Conservation (phyloP, 176 grass and related monocot genomes). For the Calamus simplicifolius region DNA sequence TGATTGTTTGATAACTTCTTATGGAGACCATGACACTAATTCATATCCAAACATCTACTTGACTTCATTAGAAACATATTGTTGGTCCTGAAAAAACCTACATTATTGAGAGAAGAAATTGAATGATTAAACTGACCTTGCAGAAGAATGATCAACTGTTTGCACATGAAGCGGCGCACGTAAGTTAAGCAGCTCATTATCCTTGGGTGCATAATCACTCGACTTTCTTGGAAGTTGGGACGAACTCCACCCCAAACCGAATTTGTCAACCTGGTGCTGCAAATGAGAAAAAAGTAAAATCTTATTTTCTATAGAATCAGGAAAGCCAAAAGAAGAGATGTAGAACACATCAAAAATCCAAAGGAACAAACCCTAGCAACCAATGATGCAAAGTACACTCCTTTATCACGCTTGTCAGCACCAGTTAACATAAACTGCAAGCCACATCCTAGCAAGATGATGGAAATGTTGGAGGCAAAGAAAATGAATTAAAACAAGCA, state of each 20-base stretch:
- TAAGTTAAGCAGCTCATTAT: constrained; percentile 20
- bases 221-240: constrained; percentile 17
- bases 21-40: no score
- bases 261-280: constrained; percentile 46
- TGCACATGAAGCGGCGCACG: constrained; percentile 26
- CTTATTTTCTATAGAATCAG: not conserved
- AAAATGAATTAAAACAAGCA: no score
- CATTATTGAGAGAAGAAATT: no score
- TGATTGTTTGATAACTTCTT: no score
- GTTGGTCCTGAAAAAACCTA: no score
- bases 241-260: constrained; percentile 17
- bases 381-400: constrained; percentile 70
- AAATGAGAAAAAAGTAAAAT: constrained; percentile 23
- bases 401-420: constrained; percentile 57
- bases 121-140: constrained; percentile 15
- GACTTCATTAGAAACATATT: no score
- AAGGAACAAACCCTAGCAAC: constrained; percentile 51
- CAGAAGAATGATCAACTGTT: constrained; percentile 27
- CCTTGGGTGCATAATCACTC: constrained; percentile 32
- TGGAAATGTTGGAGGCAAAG: no score
- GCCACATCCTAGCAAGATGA: constrained; percentile 8
- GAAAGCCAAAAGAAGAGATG: not conserved
- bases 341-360: not conserved
- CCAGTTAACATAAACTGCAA: constrained; percentile 82
- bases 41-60: no score